phyloP scores from a whole-genome alignment of 805 yeast species.

The Yarrowia phangngaensis region DNA sequence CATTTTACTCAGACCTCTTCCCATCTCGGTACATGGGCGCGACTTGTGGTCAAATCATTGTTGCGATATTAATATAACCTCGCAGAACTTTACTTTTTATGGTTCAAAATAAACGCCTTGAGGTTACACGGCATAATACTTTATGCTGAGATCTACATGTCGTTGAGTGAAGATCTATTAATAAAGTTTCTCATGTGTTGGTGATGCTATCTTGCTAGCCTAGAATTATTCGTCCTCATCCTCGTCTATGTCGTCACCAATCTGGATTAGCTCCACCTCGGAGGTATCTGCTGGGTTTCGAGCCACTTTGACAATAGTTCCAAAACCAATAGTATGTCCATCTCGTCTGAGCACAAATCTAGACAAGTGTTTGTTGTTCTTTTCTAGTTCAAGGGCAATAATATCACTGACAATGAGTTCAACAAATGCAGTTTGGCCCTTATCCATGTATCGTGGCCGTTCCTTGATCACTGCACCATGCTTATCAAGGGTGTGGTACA shows the following conservation, averaged over 20 bases:
- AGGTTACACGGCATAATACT: too few species aligned
- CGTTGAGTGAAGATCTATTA: not conserved
- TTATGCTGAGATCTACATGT: too few species aligned
- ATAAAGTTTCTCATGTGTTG: too few species aligned
- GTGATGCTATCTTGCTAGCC: too few species aligned
- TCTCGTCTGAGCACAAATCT: slow-evolving; percentile 67
- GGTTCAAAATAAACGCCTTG: too few species aligned
- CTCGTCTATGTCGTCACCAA: slow-evolving; percentile 17
- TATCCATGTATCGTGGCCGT: slow-evolving; percentile 56
- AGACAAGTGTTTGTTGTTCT: slow-evolving; percentile 52
- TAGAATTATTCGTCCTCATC: slow-evolving; percentile 11
- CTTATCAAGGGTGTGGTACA: slow-evolving; percentile 40
- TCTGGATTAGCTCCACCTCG: slow-evolving; percentile 16
- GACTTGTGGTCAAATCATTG: too few species aligned
- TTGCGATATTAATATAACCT: too few species aligned
- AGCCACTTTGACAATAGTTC: slow-evolving; percentile 42
- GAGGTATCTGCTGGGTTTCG: slow-evolving; percentile 11
- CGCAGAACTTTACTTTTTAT: too few species aligned
- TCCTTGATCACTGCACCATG: slow-evolving; percentile 39
- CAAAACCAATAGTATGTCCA: slow-evolving; percentile 68
- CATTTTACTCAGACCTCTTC: too few species aligned
- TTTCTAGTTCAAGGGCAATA: slow-evolving; percentile 52
- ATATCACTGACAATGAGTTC: slow-evolving; percentile 49
- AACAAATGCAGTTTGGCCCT: slow-evolving; percentile 58
- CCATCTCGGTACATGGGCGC: too few species aligned